Base-by-base conservation (phyloP, 2,329 filamentous ascomycete genomes). In the Dactylellina haptotyla region DNA sequence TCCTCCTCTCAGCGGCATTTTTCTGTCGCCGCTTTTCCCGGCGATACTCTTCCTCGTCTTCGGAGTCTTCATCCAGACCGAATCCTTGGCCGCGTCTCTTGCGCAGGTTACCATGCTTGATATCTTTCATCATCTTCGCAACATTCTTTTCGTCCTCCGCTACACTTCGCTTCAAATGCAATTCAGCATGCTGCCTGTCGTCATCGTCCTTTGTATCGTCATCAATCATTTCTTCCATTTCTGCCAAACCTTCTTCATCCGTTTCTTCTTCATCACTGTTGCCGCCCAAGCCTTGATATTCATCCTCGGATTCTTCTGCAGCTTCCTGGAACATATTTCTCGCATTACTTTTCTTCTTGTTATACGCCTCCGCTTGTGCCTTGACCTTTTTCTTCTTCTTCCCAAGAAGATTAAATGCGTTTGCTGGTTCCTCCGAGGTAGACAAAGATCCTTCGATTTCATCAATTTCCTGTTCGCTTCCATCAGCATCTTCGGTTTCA, bases 261-360 rank as follows among this genome's bases (percentile, higher is more conserved):
- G 88, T 89, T 76, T 94, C 92, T 30, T 67, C 63, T 76, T 98
- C 94, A 72, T 94, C 93, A 80, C 93, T 94, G 9, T 84, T 90
- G 75, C 95, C 95, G 76, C 95, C 95, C 8, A 99, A 84, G 3
- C 95, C 95, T 39, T 93, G 94, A 80, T 98, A 99, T 81, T 99
- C 95, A 80, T 99, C 95, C 79, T 99, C 96, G 0, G 95, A 99
- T 82, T 99, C 95, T 78, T 97, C 92, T 73, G 95, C 94, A 79
- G 96, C 93, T 76, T 97, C 95, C 76, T 98, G 87, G 37, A 99
- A 85, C 86, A 97, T 91, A 23, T 90, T 89, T 78, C 89, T 93
- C 0, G 93, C 94, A 79, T 91, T 89, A 82, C 92, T 96, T 80
- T 90, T 93, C 81, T 92, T 93, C 81, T 90, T 91, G 82, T 97